These are phyloP conservation scores for Intubia oerlemansii DNA, from an alignment of 2,329 filamentous ascomycete species.

Conservation along the genomic window DNA sequence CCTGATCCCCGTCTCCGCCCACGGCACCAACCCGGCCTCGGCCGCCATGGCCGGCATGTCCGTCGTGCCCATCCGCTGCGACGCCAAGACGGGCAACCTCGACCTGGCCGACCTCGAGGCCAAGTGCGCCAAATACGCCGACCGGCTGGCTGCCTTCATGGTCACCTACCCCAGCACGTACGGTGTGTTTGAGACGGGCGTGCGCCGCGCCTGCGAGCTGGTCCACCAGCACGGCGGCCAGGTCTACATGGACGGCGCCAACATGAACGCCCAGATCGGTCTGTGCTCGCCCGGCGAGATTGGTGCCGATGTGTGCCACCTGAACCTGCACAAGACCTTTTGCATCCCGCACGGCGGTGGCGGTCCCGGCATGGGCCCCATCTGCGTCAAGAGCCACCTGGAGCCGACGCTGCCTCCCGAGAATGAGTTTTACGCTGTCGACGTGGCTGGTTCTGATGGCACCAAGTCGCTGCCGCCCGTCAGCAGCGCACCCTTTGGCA, in stretches of 20 bases:
- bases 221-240: constrained; percentile 79
- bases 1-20: constrained; percentile 82
- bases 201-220: constrained; percentile 67
- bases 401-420: constrained; percentile 44
- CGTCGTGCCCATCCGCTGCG: constrained; percentile 81
- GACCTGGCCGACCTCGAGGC: constrained; percentile 68
- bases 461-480: constrained; percentile 25
- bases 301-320: constrained; percentile 86
- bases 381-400: constrained; percentile 73
- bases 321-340: constrained; percentile 97
- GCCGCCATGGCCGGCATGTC: constrained; percentile 93
- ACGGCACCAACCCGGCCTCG: constrained; percentile 89
- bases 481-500: constrained; percentile 68
- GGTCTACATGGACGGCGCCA: constrained; percentile 97
- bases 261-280: constrained; percentile 96
- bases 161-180: constrained; percentile 91
- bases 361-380: constrained; percentile 81
- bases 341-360: constrained; percentile 94
- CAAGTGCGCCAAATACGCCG: constrained; percentile 75
- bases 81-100: constrained; percentile 68
- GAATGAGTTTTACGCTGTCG: constrained; percentile 8
- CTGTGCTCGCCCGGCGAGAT: constrained; percentile 89
- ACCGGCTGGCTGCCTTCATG: constrained; percentile 83
- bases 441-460: neutral
- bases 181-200: constrained; percentile 78